phyloP scores from a whole-genome alignment of 441 rosid species.

The Brassica hybrid region DNA sequence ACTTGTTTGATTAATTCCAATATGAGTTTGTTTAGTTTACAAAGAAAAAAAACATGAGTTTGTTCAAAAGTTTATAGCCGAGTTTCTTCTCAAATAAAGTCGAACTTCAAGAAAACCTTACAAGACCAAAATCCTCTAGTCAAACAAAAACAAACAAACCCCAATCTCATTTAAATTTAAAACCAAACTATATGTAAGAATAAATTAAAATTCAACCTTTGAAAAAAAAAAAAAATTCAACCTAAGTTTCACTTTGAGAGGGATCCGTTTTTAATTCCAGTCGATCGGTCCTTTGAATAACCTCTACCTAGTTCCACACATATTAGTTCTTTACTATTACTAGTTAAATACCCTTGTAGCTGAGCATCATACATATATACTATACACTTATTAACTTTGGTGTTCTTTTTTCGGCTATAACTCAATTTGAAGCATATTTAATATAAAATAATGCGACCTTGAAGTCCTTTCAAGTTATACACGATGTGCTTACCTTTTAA shows the following conservation, averaged over 20 bases:
- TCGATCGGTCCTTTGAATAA: neutral
- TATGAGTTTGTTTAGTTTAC: slow-evolving; percentile 2
- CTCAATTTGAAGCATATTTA: neutral
- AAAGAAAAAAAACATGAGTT: too few relatives aligned
- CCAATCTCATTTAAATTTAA: neutral
- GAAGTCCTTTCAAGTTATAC: neutral
- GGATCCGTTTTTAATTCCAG: neutral
- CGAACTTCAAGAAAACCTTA: slow-evolving; percentile 4
- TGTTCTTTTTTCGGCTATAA: neutral
- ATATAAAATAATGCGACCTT: neutral
- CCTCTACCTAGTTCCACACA: neutral
- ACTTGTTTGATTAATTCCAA: slow-evolving; percentile 31
- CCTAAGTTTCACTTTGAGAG: neutral
- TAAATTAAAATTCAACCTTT: neutral
- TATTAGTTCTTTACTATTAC: neutral
- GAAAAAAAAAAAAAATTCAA: neutral
- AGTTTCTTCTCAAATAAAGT: slow-evolving; percentile 20
- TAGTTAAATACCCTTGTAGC: neutral
- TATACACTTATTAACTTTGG: neutral
- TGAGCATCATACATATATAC: neutral
- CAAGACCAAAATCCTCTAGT: slow-evolving; percentile 20
- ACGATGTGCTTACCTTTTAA: neutral
- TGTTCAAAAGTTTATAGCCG: slow-evolving; percentile 23
- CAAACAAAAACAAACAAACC: slow-evolving; percentile 25
- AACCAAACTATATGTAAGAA: neutral